Evolutionary conservation across 306 rosid species (phyloP).

Genomic region (Albizia julibrissin): DNA sequence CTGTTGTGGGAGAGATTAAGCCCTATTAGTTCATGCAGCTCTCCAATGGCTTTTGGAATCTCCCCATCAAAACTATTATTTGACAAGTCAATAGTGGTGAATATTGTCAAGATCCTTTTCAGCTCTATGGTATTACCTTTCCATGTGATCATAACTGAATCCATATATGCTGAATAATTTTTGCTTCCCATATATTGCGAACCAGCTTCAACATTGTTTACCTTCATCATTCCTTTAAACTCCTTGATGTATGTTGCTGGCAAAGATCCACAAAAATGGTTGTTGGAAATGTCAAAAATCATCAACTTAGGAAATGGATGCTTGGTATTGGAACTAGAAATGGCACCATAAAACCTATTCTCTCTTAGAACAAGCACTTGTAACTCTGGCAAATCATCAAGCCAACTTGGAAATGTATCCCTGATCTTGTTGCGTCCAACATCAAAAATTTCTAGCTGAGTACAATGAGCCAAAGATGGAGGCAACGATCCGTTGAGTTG

Average conservation of each 20-base stretch:
- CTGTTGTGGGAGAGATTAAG: neutral
- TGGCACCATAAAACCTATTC: too few relatives aligned
- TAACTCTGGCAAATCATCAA: conserved; percentile 26
- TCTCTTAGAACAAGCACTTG: too few relatives aligned
- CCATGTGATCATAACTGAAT: neutral
- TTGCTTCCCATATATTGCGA: neutral
- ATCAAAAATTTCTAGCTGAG: conserved; percentile 28
- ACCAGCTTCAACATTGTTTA: neutral
- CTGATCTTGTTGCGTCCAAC: conserved; percentile 40
- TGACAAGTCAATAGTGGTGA: conserved; percentile 24
- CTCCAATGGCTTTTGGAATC: conserved; percentile 32
- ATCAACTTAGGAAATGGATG: too few relatives aligned
- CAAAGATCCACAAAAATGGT: conserved; percentile 33
- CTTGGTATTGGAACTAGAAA: too few relatives aligned
- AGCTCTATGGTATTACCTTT: neutral
- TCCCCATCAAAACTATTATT: conserved; percentile 27
- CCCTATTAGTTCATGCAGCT: neutral
- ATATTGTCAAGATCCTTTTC: neutral
- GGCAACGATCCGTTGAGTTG: conserved; percentile 43
- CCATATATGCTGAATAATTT: neutral
- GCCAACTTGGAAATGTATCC: conserved; percentile 42
- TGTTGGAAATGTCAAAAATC: neutral
- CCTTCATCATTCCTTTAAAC: conserved; percentile 32
- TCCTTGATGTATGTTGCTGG: conserved; percentile 16
- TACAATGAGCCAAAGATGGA: conserved; percentile 19